These are phyloP conservation scores for Rhododendron molle DNA, from an alignment of 148 eudicot genomes.

Conservation along the genomic window DNA sequence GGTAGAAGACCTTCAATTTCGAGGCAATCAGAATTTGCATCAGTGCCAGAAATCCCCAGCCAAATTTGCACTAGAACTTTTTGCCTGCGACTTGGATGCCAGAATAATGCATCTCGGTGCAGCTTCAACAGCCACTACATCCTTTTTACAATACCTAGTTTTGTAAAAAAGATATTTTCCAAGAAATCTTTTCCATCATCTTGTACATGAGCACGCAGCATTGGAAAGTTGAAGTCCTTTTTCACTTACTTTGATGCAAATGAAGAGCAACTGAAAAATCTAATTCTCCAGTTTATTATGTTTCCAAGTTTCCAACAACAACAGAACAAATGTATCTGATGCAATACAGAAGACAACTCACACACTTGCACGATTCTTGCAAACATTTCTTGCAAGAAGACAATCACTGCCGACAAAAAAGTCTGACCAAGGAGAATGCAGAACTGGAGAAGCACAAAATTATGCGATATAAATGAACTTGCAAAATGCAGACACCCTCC, in stretches of 20 bases:
- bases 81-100: neutral
- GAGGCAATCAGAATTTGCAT: neutral
- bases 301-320: neutral
- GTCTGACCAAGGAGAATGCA: neutral
- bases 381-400: neutral
- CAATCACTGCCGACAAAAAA: neutral
- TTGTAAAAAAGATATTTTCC: neutral
- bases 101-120: neutral
- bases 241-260: neutral
- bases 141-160: neutral
- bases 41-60: neutral
- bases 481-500: neutral
- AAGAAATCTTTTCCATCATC: neutral
- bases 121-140: neutral
- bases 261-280: neutral
- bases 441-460: neutral
- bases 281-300: neutral
- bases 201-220: neutral
- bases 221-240: neutral
- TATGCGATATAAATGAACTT: neutral
- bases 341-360: neutral
- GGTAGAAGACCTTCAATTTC: neutral
- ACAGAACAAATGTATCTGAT: neutral
- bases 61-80: neutral
- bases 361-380: neutral